Conservation (phyloP, 2,329 filamentous ascomycete genomes). For the Incumbomyces lentus region DNA sequence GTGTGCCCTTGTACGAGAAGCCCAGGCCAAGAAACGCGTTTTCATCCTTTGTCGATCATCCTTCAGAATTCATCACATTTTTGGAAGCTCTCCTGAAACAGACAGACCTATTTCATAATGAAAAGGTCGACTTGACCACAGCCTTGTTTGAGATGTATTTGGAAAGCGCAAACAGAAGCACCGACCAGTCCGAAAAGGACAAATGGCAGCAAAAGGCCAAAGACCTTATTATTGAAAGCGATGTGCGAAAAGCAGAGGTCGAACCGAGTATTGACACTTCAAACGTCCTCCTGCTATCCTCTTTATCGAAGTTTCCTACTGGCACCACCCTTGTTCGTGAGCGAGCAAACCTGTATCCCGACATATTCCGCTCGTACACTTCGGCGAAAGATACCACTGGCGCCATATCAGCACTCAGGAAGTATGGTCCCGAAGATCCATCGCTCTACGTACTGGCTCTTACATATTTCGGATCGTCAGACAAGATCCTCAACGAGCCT, state of each 20-base stretch:
- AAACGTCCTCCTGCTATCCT: slow-evolving; percentile 83
- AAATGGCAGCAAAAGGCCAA: slow-evolving; percentile 89
- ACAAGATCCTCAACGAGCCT: slow-evolving; percentile 70
- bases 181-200: slow-evolving; percentile 51
- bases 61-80: slow-evolving; percentile 83
- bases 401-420: slow-evolving; percentile 77
- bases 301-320: slow-evolving; percentile 79
- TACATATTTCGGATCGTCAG: slow-evolving; percentile 82
- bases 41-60: slow-evolving; percentile 90
- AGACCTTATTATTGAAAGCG: slow-evolving; percentile 58
- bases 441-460: slow-evolving; percentile 86
- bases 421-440: slow-evolving; percentile 85
- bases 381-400: slow-evolving; percentile 83
- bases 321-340: slow-evolving; percentile 89
- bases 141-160: slow-evolving; percentile 98
- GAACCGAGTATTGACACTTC: slow-evolving; percentile 72
- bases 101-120: slow-evolving; percentile 57
- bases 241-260: slow-evolving; percentile 50
- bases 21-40: slow-evolving; percentile 84
- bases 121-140: slow-evolving; percentile 80
- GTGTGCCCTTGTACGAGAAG: slow-evolving; percentile 54
- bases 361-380: slow-evolving; percentile 95
- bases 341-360: slow-evolving; percentile 79
- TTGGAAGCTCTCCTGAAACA: slow-evolving; percentile 77
- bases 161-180: slow-evolving; percentile 70